Conservation (phyloP, 495 filamentous ascomycete genomes). For the Aspergillus hancockii region DNA sequence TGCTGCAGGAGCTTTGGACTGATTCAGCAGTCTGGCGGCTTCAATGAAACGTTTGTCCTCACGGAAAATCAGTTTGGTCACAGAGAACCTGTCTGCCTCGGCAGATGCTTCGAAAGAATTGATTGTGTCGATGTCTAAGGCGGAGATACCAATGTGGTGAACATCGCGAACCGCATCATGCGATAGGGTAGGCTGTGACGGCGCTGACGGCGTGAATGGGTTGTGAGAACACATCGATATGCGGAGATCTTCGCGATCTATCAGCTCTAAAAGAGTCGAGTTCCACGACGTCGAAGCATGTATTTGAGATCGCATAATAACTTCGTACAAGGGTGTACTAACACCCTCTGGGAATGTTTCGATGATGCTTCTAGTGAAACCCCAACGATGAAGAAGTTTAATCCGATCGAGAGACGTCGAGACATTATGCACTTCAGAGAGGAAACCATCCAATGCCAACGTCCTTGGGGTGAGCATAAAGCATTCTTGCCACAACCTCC, state of each 20-base stretch:
- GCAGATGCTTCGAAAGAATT: conserved; percentile 65
- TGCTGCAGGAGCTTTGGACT: conserved; percentile 72
- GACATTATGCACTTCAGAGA: conserved; percentile 36
- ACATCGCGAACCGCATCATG: conserved; percentile 73
- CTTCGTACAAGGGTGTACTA: conserved; percentile 74
- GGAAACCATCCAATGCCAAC: conserved; percentile 61
- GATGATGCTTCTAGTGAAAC: conserved; percentile 43
- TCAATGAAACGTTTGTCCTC: conserved; percentile 88
- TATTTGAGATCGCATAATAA: conserved; percentile 78
- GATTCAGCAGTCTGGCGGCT: conserved; percentile 75
- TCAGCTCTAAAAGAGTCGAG: conserved; percentile 65
- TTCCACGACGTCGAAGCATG: conserved; percentile 79
- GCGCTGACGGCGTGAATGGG: conserved; percentile 32
- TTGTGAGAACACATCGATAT: conserved; percentile 58
- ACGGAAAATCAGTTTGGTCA: conserved; percentile 83
- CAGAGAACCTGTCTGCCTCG: conserved; percentile 75
- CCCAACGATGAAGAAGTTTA: conserved; percentile 47
- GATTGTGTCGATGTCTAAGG: conserved; percentile 57
- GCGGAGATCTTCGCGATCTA: conserved; percentile 79
- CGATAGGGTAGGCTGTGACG: conserved; percentile 46
- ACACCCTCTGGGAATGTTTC: conserved; percentile 86
- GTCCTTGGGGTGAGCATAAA: conserved; percentile 64
- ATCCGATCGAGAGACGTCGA: conserved; percentile 39
- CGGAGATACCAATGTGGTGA: conserved; percentile 66
- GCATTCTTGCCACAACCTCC: conserved; percentile 43